Base-by-base conservation (phyloP, 176 grass and related monocot species). In the Carex myosuroides region DNA sequence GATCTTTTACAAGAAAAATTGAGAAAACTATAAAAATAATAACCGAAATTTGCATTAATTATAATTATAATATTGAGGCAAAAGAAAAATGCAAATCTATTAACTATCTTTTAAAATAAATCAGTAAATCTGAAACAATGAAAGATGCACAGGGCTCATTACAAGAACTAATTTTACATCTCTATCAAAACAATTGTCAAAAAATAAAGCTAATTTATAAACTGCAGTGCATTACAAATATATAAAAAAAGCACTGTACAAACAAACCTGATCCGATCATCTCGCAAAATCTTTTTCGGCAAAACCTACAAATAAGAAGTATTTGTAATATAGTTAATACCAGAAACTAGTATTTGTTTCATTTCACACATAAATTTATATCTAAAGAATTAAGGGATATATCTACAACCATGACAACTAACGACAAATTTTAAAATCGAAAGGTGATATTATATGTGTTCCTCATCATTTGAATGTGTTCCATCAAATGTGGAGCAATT, bases 101-200 rank as follows among this genome's bases (percentile, higher is more conserved):
- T 8, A 26, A 32, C 73, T 57, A 57, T 53, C 44, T 74, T 56
- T 1, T 57, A 78, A 78, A 78, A 70, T 18, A 33, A 57, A 57
- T 57, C 48, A 78, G 52, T 3, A 78, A 78, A 57, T n/a, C 73
- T 57, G 33, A 78, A 78, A 57, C 11, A 78, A 71, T 46, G 35
- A 78, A 57, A 78, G 52, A 57, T 78, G 7, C 73, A 78, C 50
- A 57, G 70, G 73, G 33, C 73, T 33, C 52, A 17, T 56, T 5
- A 78, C 24, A 78, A 33, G 48, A 78, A 78, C 73, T 78, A 78
- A 57, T 78, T 78, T 78, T 78, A 78, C 73, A 78, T 14, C 24
- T 33, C 50, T 57, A 78, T 56, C 52, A 78, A 77, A 78, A 56
- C 24, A 57, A 57, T 16, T 78, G 26, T 57, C 5, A 75, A 75